Evolutionary conservation across 176 grass and related monocot species (phyloP).

Genomic region (Rhynchospora tenuis): DNA sequence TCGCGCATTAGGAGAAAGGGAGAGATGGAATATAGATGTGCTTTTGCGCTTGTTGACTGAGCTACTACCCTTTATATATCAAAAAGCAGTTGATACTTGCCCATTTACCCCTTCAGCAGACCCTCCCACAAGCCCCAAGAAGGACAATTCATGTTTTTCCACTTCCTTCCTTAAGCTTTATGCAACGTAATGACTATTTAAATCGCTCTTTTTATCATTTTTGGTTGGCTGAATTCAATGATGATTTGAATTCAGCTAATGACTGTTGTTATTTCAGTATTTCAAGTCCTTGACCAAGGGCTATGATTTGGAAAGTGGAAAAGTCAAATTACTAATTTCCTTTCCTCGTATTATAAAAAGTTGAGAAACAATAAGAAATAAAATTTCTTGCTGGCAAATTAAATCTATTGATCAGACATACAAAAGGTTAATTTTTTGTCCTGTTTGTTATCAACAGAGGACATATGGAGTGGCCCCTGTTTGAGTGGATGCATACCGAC

Average conservation of each 20-base stretch:
- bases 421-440: not conserved
- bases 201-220: not conserved
- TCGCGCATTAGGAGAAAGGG: constrained; percentile 73
- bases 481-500: constrained; percentile 97
- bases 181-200: constrained; percentile 55
- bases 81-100: constrained; percentile 65
- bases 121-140: constrained; percentile 21
- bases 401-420: not conserved
- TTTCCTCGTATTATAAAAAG: not conserved
- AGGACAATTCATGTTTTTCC: constrained; percentile 51
- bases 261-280: not conserved
- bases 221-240: not conserved
- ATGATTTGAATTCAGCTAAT: not conserved
- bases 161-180: constrained; percentile 61
- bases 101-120: constrained; percentile 47
- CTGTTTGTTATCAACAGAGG: constrained; percentile 40
- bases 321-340: not conserved
- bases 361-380: not conserved
- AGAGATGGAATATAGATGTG: constrained; percentile 89
- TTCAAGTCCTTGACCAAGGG: not conserved
- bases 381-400: not conserved
- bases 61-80: constrained; percentile 77
- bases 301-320: not conserved
- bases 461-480: constrained; percentile 68
- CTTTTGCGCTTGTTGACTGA: constrained; percentile 78